Evolutionary conservation across 352 stramenopile genomes (phyloP).

Genomic region (Pythium apleroticum): DNA sequence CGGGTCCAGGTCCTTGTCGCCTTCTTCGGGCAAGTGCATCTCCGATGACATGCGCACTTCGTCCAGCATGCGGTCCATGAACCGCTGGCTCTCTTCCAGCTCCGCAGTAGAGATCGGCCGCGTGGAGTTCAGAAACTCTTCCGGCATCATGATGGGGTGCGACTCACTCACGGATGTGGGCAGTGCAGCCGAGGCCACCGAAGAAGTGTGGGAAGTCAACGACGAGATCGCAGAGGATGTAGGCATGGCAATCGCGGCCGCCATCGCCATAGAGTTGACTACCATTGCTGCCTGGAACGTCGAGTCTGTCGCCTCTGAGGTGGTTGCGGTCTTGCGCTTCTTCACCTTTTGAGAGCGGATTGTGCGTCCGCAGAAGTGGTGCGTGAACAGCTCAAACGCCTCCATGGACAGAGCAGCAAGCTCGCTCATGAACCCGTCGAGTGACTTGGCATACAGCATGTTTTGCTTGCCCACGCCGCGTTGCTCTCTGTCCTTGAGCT

Average conservation of each 20-base stretch:
- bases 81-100: constrained; percentile 70
- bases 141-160: constrained; percentile 36
- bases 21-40: constrained; percentile 36
- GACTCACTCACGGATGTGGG: not conserved
- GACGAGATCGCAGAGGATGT: not conserved
- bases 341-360: constrained; percentile 76
- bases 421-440: constrained; percentile 75
- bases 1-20: constrained; percentile 38
- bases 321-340: constrained; percentile 35
- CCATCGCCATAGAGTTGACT: constrained; percentile 7
- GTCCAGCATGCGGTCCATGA: constrained; percentile 80
- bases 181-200: not conserved
- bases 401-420: constrained; percentile 65
- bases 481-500: constrained; percentile 80
- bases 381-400: constrained; percentile 75
- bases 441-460: constrained; percentile 70
- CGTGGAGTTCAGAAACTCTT: constrained; percentile 44
- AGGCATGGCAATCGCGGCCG: not conserved
- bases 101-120: constrained; percentile 44
- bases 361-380: constrained; percentile 72
- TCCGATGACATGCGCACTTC: constrained; percentile 62
- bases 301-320: constrained; percentile 2
- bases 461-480: constrained; percentile 84
- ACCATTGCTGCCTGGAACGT: constrained; percentile 7
- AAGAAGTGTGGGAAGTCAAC: not conserved